Conservation (phyloP, 345 rosid species). For the Cardiospermum halicacabum region DNA sequence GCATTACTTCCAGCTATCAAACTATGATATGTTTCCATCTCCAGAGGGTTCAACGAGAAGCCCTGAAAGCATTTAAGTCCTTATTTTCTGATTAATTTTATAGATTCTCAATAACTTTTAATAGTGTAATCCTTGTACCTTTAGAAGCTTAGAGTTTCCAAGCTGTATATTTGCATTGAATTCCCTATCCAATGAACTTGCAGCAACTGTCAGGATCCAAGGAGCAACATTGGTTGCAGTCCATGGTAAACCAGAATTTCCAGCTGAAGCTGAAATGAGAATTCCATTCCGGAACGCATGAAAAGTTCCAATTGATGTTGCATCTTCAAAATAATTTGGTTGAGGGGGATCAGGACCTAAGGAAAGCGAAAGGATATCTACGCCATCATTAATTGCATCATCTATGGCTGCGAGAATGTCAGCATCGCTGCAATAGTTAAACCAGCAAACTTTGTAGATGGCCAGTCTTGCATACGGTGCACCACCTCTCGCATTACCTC, state of each 20-base stretch:
- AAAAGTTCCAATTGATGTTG: conserved; percentile 35
- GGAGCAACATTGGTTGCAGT: conserved; percentile 43
- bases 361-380: conserved; percentile 45
- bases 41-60: conserved; percentile 36
- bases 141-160: conserved; percentile 26
- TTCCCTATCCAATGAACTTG: conserved; percentile 39
- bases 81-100: not conserved
- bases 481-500: conserved; percentile 44
- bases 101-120: too few species aligned
- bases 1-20: conserved; percentile 37
- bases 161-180: conserved; percentile 25
- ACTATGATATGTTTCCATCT: conserved; percentile 24
- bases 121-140: too few species aligned
- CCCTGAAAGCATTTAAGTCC: conserved; percentile 29
- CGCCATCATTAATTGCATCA: conserved; percentile 39
- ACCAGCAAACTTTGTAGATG: conserved; percentile 51
- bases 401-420: conserved; percentile 44
- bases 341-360: conserved; percentile 39
- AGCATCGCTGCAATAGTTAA: conserved; percentile 30
- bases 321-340: conserved; percentile 29
- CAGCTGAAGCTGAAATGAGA: conserved; percentile 40
- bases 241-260: conserved; percentile 32
- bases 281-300: conserved; percentile 45
- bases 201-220: conserved; percentile 47
- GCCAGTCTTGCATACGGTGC: conserved; percentile 46